A percentile compares a stretch with the other conserved stretches of the same genome.
Conservation (phyloP, 352 stramenopile species). For the Phytopythium litorale region DNA sequence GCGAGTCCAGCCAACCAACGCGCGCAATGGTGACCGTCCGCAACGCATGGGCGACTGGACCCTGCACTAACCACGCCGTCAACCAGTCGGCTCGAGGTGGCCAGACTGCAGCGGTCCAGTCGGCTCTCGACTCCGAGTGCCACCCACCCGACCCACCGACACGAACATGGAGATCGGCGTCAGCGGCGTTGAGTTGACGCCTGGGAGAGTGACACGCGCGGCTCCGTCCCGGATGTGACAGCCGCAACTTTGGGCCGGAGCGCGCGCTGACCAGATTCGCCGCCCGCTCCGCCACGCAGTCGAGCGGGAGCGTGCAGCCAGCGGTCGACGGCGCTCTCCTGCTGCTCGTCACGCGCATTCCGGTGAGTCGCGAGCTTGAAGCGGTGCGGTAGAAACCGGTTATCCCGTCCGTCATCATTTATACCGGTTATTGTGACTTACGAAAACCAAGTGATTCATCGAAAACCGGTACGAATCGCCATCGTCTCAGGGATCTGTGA, state of each 20-base stretch:
- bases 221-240: neutral
- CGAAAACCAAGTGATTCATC: neutral
- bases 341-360: neutral
- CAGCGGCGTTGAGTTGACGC: too few species aligned
- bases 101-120: too few species aligned
- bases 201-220: neutral
- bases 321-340: neutral
- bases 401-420: neutral
- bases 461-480: neutral
- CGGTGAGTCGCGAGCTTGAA: neutral
- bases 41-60: too few species aligned
- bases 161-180: neutral
- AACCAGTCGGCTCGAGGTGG: too few species aligned
- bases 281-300: too few species aligned
- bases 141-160: too few species aligned
- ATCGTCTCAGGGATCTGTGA: neutral
- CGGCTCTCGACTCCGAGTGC: too few species aligned
- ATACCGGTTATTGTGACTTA: neutral
- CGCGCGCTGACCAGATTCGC: neutral
- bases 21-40: too few species aligned
- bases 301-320: neutral
- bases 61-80: too few species aligned
- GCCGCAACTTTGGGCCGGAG: neutral
- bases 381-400: neutral
- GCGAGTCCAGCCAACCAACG: too few species aligned